A percentile compares a stretch with the other conserved stretches of the same genome.
These are phyloP conservation scores for Podila verticillata DNA, from an alignment of 192 early-diverging fungal species.

Conservation along the genomic window DNA sequence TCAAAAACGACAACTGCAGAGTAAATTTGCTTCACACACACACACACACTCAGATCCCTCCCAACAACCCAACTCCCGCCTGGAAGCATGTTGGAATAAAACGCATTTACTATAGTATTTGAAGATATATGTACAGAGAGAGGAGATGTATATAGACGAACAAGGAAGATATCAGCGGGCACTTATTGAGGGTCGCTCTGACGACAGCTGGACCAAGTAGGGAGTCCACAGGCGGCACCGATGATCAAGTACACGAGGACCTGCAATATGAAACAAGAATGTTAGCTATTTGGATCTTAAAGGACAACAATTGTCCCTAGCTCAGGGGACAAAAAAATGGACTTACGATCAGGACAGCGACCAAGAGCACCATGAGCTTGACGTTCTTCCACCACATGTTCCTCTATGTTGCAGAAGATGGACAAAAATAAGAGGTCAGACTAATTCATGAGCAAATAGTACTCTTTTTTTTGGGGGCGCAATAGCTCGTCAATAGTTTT, in stretches of 20 bases:
- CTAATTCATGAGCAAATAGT: background rate
- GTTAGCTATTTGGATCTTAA: background rate
- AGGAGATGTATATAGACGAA: too few species aligned
- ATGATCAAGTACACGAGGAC: constrained; percentile 81
- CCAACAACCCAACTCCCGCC: too few species aligned
- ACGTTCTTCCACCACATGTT: constrained; percentile 97
- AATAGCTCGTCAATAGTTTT: background rate
- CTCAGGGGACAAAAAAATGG: background rate
- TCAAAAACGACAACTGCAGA: background rate
- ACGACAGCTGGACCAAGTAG: constrained; percentile 48
- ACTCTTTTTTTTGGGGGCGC: background rate
- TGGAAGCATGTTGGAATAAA: background rate
- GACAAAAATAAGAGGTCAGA: constrained; percentile 1
- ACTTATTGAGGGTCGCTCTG: background rate
- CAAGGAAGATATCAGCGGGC: background rate
- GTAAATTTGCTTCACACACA: too few species aligned
- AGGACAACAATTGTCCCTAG: background rate
- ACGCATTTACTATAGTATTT: background rate
- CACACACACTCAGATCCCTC: too few species aligned
- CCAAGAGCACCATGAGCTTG: constrained; percentile 79
- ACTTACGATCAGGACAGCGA: constrained; percentile 63
- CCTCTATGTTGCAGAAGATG: constrained; percentile 48
- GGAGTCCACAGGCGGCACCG: constrained; percentile 84
- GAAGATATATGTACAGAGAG: too few species aligned
- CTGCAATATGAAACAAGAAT: constrained; percentile 37